Percentiles rank a stretch among this genome's conserved stretches.
phyloP scores from a whole-genome alignment of 306 rosid genomes.

The apple (Malus domestica) region DNA sequence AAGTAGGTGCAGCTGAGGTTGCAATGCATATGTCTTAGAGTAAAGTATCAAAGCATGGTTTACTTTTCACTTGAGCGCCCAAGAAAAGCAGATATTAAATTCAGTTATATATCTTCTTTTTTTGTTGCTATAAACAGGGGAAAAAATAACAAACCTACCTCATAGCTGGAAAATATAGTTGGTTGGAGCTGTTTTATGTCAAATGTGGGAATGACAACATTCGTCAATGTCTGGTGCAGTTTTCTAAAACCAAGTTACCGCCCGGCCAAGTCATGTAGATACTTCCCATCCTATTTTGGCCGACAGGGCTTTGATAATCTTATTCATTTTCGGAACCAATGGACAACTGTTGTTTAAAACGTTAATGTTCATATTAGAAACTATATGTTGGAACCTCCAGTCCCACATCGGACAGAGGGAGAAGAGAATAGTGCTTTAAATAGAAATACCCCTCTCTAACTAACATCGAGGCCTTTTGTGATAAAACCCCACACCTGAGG shows the following conservation, averaged over 20 bases:
- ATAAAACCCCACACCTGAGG: too few species aligned
- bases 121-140: neutral
- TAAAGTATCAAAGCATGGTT: constrained; percentile 19
- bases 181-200: constrained; percentile 35
- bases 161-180: constrained; percentile 42
- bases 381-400: neutral
- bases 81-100: neutral
- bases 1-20: constrained; percentile 37
- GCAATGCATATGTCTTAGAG: constrained; percentile 25
- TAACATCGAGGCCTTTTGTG: too few species aligned
- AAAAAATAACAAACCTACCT: neutral
- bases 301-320: constrained; percentile 7
- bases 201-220: constrained; percentile 29
- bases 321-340: neutral
- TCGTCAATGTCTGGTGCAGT: constrained; percentile 38
- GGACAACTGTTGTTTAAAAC: constrained; percentile 16
- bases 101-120: neutral
- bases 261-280: constrained; percentile 21
- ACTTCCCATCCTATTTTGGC: constrained; percentile 43
- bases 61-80: constrained; percentile 22
- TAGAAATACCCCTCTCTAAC: too few species aligned
- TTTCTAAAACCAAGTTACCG: constrained; percentile 25
- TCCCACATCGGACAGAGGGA: too few species aligned
- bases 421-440: too few species aligned
- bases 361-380: neutral